Conservation (phyloP, 192 early-diverging fungal genomes). For the Podila epigama region DNA sequence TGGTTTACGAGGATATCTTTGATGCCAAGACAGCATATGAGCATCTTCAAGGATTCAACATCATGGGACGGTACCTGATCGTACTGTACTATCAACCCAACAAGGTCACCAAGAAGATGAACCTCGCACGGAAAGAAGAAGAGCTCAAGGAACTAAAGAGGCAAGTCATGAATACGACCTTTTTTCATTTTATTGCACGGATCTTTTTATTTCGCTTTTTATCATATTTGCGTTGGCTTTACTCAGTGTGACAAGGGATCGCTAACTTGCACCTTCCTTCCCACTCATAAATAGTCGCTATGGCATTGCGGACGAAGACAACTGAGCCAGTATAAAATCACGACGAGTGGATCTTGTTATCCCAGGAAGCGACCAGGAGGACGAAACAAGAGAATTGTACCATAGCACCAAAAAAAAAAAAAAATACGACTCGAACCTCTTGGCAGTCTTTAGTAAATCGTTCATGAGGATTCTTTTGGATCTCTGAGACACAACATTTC, state of each 20-base stretch:
- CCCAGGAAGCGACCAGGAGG: background rate
- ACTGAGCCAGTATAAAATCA: background rate
- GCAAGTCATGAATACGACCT: conserved; percentile 49
- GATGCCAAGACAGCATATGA: conserved; percentile 98
- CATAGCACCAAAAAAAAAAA: background rate
- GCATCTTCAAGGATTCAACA: conserved; percentile 95
- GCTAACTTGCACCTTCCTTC: background rate
- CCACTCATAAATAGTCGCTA: conserved; percentile 24
- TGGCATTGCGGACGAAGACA: conserved; percentile 43
- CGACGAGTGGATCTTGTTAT: background rate
- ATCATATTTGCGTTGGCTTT: background rate
- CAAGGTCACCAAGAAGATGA: conserved; percentile 81
- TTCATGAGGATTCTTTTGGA: too few species aligned
- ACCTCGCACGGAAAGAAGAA: conserved; percentile 80
- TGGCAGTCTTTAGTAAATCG: too few species aligned
- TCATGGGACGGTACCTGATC: conserved; percentile 94
- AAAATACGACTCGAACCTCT: background rate
- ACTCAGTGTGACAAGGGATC: background rate
- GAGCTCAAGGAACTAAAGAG: conserved; percentile 73
- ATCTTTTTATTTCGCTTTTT: background rate
- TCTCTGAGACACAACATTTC: too few species aligned
- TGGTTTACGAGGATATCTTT: conserved; percentile 98
- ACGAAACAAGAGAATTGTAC: background rate
- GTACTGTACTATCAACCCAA: conserved; percentile 90
- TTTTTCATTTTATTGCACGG: background rate